Evolutionary conservation across 805 yeast species (phyloP).

Genomic region (Saccharomycopsis fibuligera): DNA sequence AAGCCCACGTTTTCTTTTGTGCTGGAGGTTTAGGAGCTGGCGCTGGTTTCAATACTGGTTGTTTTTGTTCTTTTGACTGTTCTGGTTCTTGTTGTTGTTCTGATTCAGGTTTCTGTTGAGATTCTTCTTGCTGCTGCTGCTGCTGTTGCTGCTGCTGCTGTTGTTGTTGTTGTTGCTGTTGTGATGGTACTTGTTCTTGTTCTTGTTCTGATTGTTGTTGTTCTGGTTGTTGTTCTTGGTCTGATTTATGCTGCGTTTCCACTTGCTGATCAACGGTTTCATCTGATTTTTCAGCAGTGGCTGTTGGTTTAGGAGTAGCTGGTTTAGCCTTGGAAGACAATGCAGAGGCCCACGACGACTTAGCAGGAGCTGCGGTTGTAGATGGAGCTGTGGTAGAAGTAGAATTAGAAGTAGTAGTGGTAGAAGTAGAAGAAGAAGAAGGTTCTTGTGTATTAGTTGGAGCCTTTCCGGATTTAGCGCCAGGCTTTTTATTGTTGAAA

Average conservation of each 20-base stretch:
- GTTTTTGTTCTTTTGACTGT: constrained; percentile 1
- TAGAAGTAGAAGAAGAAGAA: constrained; percentile 23
- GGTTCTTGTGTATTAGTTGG: constrained; percentile 12
- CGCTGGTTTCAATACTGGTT: constrained; percentile 19
- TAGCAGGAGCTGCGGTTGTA: constrained; percentile 22
- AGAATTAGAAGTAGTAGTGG: constrained; percentile 26
- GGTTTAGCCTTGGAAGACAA: constrained; percentile 22
- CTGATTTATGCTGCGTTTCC: no score
- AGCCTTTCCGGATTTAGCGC: neutral
- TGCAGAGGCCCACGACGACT: constrained; percentile 34
- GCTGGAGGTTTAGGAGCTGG: constrained; percentile 26
- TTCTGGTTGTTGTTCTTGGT: neutral
- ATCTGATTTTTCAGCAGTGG: no score
- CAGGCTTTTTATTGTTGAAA: constrained; percentile 8
- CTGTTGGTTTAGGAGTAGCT: constrained; percentile 26
- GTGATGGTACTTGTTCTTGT: neutral
- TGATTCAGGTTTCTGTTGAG: constrained; percentile 15
- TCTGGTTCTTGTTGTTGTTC: constrained; percentile 20
- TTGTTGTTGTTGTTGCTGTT: neutral
- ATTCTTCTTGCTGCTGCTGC: constrained; percentile 17
- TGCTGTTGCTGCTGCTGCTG: constrained; percentile 18
- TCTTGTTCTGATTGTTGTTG: neutral
- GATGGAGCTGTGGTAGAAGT: constrained; percentile 23
- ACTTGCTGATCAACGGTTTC: no score
- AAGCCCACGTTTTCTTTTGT: constrained; percentile 55